A percentile compares a stretch with the other conserved stretches of the same genome.
Conservation (phyloP, 352 stramenopile species). For the Pythium apleroticum region DNA sequence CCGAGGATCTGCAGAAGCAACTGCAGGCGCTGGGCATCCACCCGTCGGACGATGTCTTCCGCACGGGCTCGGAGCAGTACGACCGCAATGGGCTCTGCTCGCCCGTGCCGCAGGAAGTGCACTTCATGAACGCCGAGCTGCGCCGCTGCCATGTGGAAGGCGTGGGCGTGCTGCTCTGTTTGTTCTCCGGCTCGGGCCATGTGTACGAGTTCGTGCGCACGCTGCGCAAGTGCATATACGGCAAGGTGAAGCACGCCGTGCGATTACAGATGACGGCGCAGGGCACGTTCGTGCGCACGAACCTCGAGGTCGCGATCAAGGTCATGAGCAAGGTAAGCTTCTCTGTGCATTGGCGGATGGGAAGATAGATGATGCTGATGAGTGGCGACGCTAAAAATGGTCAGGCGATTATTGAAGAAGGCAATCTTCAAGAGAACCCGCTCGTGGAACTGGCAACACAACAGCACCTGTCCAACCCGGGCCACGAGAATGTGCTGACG, state of each 20-base stretch:
- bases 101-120: slow-evolving; percentile 83
- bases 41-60: slow-evolving; percentile 79
- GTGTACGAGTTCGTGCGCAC: slow-evolving; percentile 88
- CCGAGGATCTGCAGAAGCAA: slow-evolving; percentile 73
- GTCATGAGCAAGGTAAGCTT: slow-evolving; percentile 83
- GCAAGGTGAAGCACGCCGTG: slow-evolving; percentile 87
- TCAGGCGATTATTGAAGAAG: slow-evolving; percentile 84
- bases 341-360: neutral
- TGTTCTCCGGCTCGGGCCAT: slow-evolving; percentile 79
- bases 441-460: slow-evolving; percentile 83
- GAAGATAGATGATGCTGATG: neutral
- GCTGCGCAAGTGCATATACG: slow-evolving; percentile 87
- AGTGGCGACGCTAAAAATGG: neutral
- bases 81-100: slow-evolving; percentile 80
- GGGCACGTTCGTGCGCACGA: slow-evolving; percentile 78
- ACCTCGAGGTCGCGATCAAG: slow-evolving; percentile 83
- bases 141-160: slow-evolving; percentile 73
- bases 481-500: slow-evolving; percentile 82
- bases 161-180: slow-evolving; percentile 68
- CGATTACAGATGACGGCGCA: slow-evolving; percentile 73
- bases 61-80: slow-evolving; percentile 70
- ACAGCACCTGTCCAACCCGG: slow-evolving; percentile 77
- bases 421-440: slow-evolving; percentile 86
- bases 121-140: slow-evolving; percentile 86
- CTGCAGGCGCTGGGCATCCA: slow-evolving; percentile 80